Evolutionary conservation across 441 rosid genomes (phyloP), one percentile per base, ranked within the genome.

Genomic region (Metrosideros polymorpha): DNA sequence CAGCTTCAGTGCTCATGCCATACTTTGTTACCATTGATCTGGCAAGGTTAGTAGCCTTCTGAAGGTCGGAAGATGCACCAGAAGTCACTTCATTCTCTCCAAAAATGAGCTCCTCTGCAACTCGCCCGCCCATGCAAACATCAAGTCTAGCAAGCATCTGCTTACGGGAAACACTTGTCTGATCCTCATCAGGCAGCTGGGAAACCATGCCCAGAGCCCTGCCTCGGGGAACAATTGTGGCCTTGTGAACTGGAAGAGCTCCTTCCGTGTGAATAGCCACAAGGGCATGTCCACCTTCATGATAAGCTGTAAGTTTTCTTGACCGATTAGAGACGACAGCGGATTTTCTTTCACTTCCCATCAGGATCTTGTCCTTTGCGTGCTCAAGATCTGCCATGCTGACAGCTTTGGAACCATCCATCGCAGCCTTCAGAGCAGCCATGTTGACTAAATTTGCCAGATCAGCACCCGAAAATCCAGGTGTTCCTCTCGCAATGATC

Each of bases 81-180:
- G 98, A 92, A 84, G 99, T 95, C 51, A 97, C 98, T 86, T 96
- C 99, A 54, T 92, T 95, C 43, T 98, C 99, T 82, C 99, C 98
- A 82, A 97, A 98, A 53, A 98, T 94, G 84, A 98, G 94, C 91
- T 96, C 99, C 82, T 98, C 99, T 0, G 99, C 99, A 35, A 95
- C 99, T 29, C 99, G 91, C 3, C 99, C 98, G 19, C 98, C 99
- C 98, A 97, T 94, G 91, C 93, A 91, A 77, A 97, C 97, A 89
- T 97, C 97, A 52, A 97, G 98, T 83, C 96, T 90, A 52, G 99
- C 99, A 89, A 97, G 98, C 99, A 97, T 96, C 92, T 96, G 99
- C 88, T 94, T 97, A 66, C 94, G 89, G 5, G 98, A 93, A 39
- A 90, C 86, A 84, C 94, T 94, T 2, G 93, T 94, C 90, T 95